These are phyloP conservation scores for Thelonectria blattea DNA, from an alignment of 2,329 filamentous ascomycete genomes.

Conservation along the genomic window DNA sequence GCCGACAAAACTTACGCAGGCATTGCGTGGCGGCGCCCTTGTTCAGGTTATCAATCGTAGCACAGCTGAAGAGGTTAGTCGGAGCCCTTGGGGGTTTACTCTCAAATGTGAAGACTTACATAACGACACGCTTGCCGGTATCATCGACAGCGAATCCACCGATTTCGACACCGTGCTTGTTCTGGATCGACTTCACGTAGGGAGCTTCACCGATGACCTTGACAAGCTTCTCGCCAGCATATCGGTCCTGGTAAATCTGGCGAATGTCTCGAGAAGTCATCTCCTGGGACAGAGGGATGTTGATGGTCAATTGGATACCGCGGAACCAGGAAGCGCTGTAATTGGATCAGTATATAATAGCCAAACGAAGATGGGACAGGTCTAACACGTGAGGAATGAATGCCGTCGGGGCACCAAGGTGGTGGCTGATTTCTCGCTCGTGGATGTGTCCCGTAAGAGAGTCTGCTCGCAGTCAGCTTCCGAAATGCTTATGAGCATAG, in stretches of 20 bases:
- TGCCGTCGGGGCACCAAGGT: slow-evolving; percentile 63
- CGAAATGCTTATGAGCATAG: too few relatives aligned
- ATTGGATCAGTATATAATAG: slow-evolving; percentile 55
- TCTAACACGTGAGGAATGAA: too few relatives aligned
- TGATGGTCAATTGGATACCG: slow-evolving; percentile 91
- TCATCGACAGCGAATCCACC: slow-evolving; percentile 92
- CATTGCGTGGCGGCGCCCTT: slow-evolving; percentile 7
- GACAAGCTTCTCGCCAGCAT: slow-evolving; percentile 93
- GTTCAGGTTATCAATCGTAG: slow-evolving; percentile 1
- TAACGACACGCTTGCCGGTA: slow-evolving; percentile 87
- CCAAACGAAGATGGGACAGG: slow-evolving; percentile 89
- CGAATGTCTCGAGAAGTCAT: slow-evolving; percentile 93
- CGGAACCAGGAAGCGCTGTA: slow-evolving; percentile 79
- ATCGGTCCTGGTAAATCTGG: slow-evolving; percentile 94
- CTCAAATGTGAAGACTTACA: slow-evolving; percentile 44
- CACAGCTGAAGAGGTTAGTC: neutral
- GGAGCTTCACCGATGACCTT: slow-evolving; percentile 91
- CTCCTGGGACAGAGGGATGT: slow-evolving; percentile 81
- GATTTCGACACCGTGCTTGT: slow-evolving; percentile 90
- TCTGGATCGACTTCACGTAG: slow-evolving; percentile 81
- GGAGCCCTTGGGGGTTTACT: too few relatives aligned
- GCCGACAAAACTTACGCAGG: slow-evolving; percentile 50
- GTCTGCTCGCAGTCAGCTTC: neutral
- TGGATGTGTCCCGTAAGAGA: slow-evolving; percentile 83
- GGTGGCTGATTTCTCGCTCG: slow-evolving; percentile 84